Evolutionary conservation across 106 monocot species (phyloP), one percentile per base, ranked within the genome.

Genomic region (Dioscorea dumetorum): DNA sequence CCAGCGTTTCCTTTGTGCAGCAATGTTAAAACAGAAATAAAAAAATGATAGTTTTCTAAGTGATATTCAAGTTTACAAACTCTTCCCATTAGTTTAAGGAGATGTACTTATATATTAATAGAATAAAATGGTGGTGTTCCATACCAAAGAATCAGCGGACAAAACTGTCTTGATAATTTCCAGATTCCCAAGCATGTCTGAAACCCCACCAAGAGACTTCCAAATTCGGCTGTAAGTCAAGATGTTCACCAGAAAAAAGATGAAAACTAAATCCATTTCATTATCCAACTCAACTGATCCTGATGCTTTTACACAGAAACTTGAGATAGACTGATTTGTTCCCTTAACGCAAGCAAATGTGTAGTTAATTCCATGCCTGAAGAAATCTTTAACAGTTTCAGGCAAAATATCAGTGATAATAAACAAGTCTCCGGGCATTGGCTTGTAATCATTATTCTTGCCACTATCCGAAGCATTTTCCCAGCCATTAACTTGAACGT

Each of bases 181-280:
- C 17, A 49, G 2, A 59, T 77, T 49, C n/a, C 58, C 16, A 5
- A 2, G 5, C 54, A 18, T 54, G 3, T 2, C 13, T 13, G 2
- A 10, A 5, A 24, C 66, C 4, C 50, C 4, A 18, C 24, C 35
- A 19, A 78, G 65, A 23, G 78, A 64, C 18, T 35, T 67, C 78
- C 78, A 78, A 6, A 78, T 57, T 5, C 72, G 64, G 18, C 33
- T 60, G 18, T 59, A 23, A 8, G 66, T 34, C 13, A 60, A 51
- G 10, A 72, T 58, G 23, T 67, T 78, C 21, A n/a, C 22, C 72
- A 54, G 15, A 41, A 78, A 15, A 61, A 71, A 24, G 61, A n/a
- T 2, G 59, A 22, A 12, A 17, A 4, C 15, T 54, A 1, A 0
- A 54, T 71, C 2, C 54, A 16, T 54, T 48, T 48, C 76, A 58